Evolutionary conservation across 2,329 filamentous ascomycete genomes (phyloP), one percentile per base, ranked within the genome.

Genomic region (Paecilomyces formosus): DNA sequence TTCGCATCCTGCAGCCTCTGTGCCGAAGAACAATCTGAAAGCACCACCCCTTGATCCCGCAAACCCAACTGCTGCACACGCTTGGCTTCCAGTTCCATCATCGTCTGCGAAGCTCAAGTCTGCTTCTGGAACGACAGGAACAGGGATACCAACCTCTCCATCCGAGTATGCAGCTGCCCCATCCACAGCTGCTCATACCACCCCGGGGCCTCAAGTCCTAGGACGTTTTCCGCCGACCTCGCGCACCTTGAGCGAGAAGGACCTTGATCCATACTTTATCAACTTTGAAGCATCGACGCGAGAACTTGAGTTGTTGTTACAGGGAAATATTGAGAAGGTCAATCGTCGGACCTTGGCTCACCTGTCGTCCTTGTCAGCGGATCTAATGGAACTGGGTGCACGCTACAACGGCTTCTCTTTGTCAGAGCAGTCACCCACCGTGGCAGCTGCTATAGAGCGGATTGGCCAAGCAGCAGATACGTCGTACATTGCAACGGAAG

Each of bases 371-470:
- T 79, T 97, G 54, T 91, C 91, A 2, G 84, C 91, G 4, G 94
- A 99, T 71, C 82, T 97, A 61, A 91, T 92, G 65, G 94, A 99
- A 70, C 81, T 99, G 8, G 94, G 94, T 7, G 94, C 92, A n/a
- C 85, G 92, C 61, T 97, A 94, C 74, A 99, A 99, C 68, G 94
- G 90, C 0, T 99, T 99, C 74, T 95, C 95, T 0, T 81, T 99
- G 1, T 97, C 92, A 0, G 94, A 99, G 72, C 89, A 92, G 65
- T 92, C 91, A 0, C 87, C 89, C 12, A 91, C 90, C 2, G 86
- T 99, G 6, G 91, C 92, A 9, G 87, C 92, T 12, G 94, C 94
- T 0, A 97, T 99, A 64, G 94, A 99, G 74, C 88, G 92, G 62
- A 85, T 96, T 53, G 94, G 94, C 0, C 94, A 99, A 75, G 94